phyloP scores from a whole-genome alignment of 1,284 basidiomycete genomes.

The Mycosarcoma mackinlayi region DNA sequence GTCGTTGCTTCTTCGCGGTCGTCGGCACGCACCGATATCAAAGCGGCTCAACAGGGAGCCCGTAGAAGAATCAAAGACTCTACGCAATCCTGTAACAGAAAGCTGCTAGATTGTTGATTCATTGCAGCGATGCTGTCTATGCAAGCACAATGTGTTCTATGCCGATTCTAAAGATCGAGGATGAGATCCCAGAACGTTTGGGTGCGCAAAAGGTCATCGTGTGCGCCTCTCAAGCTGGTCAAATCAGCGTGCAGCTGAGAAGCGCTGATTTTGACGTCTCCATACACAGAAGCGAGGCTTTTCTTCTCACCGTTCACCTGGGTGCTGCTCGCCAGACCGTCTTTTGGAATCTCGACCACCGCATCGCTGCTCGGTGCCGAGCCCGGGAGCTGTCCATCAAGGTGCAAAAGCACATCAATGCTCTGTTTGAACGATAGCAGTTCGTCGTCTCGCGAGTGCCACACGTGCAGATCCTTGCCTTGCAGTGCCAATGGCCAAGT shows the following conservation, averaged over 20 bases:
- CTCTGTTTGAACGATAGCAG: slow-evolving; percentile 44
- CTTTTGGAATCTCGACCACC: slow-evolving; percentile 19
- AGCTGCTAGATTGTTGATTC: too few species aligned
- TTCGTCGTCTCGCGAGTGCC: slow-evolving; percentile 45
- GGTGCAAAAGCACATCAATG: slow-evolving; percentile 23
- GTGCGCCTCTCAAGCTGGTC: slow-evolving; percentile 22
- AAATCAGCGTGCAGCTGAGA: slow-evolving; percentile 18
- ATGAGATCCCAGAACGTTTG: slow-evolving; percentile 37
- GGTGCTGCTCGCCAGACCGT: slow-evolving; percentile 23
- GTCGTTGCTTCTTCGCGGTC: too few species aligned
- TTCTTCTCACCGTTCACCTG: slow-evolving; percentile 26
- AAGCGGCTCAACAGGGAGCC: too few species aligned
- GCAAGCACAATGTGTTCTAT: slow-evolving; percentile 1
- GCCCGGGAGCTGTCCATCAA: slow-evolving; percentile 13
- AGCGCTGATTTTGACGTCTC: slow-evolving; percentile 13
- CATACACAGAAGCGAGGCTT: slow-evolving; percentile 17
- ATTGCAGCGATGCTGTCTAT: slow-evolving; percentile 4
- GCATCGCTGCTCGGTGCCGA: not conserved
- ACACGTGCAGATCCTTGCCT: slow-evolving; percentile 29
- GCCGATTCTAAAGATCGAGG: slow-evolving; percentile 4
- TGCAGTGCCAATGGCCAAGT: slow-evolving; percentile 27
- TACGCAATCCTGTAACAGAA: too few species aligned
- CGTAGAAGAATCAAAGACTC: too few species aligned
- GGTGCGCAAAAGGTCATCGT: slow-evolving; percentile 36
- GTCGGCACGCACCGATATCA: too few species aligned